phyloP scores from a whole-genome alignment of 1,284 basidiomycete genomes.

The Vanrija sp. region DNA sequence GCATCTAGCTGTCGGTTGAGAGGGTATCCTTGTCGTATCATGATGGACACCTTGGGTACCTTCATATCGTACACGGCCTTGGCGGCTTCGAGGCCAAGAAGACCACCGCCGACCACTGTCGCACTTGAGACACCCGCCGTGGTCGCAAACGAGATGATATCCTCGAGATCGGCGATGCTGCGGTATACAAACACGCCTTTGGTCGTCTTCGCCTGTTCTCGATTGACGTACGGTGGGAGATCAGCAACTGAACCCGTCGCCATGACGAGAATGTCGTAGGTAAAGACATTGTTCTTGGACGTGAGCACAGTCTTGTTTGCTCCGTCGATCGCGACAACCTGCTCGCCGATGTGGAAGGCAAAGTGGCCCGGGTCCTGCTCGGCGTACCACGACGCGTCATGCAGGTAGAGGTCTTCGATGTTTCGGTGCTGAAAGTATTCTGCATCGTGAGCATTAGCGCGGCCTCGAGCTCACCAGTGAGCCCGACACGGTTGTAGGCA shows the following conservation, averaged over 20 bases:
- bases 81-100: conserved; percentile 67
- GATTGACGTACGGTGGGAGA: conserved; percentile 61
- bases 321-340: conserved; percentile 55
- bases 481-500: conserved; percentile 53
- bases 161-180: conserved; percentile 63
- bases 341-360: conserved; percentile 56
- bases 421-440: conserved; percentile 63
- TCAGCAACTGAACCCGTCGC: conserved; percentile 68
- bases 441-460: neutral
- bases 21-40: conserved; percentile 61
- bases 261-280: conserved; percentile 63
- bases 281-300: conserved; percentile 54
- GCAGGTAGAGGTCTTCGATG: conserved; percentile 64
- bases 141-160: conserved; percentile 59
- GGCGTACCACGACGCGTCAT: conserved; percentile 56
- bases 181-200: conserved; percentile 69
- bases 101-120: conserved; percentile 65
- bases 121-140: conserved; percentile 53
- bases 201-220: conserved; percentile 49
- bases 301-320: conserved; percentile 54
- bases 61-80: conserved; percentile 66
- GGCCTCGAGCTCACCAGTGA: conserved; percentile 50
- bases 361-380: conserved; percentile 57
- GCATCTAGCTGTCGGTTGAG: conserved; percentile 68
- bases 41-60: conserved; percentile 50